Percentiles rank a stretch among this genome's conserved stretches.
These are phyloP conservation scores for Myxozyma neglecta DNA, from an alignment of 805 yeast genomes.

Conservation along the genomic window DNA sequence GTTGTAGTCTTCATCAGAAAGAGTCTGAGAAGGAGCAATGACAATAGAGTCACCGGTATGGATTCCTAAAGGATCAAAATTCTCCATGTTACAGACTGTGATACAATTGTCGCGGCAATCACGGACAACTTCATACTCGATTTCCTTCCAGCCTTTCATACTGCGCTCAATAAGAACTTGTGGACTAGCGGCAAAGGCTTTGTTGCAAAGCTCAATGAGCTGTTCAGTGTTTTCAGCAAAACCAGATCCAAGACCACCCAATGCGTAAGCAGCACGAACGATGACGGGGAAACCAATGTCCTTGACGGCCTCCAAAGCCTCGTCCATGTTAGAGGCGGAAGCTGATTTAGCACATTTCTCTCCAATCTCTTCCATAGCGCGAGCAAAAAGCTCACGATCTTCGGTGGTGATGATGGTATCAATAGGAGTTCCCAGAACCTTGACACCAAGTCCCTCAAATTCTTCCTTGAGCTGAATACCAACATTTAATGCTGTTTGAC, in stretches of 20 bases:
- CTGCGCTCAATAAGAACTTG: constrained; percentile 94
- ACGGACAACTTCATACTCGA: constrained; percentile 97
- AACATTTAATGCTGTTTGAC: constrained; percentile 95
- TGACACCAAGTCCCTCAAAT: constrained; percentile 85
- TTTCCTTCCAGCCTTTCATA: constrained; percentile 99
- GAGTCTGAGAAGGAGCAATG: constrained; percentile 97
- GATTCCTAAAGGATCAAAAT: constrained; percentile 96
- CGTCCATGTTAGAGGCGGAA: constrained; percentile 76
- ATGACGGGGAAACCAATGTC: constrained; percentile 93
- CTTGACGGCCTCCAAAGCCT: constrained; percentile 80
- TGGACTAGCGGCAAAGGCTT: constrained; percentile 93
- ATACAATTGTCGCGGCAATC: constrained; percentile 97
- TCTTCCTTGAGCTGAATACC: constrained; percentile 96
- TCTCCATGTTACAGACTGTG: constrained; percentile 99
- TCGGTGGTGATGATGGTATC: constrained; percentile 96
- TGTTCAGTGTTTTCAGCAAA: constrained; percentile 87
- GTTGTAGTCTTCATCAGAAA: constrained; percentile 94
- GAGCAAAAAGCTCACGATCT: constrained; percentile 94
- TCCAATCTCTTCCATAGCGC: constrained; percentile 89
- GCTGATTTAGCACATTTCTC: constrained; percentile 95
- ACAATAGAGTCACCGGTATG: constrained; percentile 99
- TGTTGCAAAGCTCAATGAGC: constrained; percentile 77
- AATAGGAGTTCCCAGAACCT: constrained; percentile 94
- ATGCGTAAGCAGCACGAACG: constrained; percentile 94
- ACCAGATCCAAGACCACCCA: constrained; percentile 98